Percentiles rank a stretch among this genome's conserved stretches.
Conservation (phyloP, 768 basidiomycete species). For the Lactifluus subvellereus region DNA sequence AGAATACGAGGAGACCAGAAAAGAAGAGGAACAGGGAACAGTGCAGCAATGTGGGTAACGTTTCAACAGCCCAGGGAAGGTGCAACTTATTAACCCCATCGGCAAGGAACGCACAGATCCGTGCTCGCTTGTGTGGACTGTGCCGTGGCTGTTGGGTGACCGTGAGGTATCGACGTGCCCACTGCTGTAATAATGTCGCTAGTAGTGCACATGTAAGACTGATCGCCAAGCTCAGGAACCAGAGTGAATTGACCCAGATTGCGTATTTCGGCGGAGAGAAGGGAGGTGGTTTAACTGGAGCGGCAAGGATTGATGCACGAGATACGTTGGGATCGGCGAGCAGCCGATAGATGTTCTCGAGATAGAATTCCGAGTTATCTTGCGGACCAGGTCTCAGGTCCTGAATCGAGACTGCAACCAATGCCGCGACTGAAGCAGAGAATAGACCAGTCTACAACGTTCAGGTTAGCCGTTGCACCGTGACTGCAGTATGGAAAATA, state of each 20-base stretch:
- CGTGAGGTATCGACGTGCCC: neutral
- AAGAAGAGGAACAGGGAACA: conserved; percentile 7
- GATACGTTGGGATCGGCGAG: neutral
- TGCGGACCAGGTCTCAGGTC: neutral
- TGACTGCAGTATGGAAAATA: no score
- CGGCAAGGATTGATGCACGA: neutral
- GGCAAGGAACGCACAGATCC: neutral
- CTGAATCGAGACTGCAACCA: neutral
- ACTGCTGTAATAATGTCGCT: neutral
- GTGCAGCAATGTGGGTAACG: neutral
- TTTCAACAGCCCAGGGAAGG: neutral
- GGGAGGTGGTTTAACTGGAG: neutral
- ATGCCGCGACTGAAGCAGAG: neutral
- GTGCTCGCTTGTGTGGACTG: neutral
- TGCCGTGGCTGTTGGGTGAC: neutral
- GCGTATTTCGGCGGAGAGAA: neutral
- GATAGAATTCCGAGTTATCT: neutral
- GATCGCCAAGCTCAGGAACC: conserved; percentile 1
- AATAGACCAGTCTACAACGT: neutral
- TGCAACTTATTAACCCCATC: neutral
- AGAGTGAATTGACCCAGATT: conserved; percentile 1
- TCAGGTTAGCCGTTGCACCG: no score
- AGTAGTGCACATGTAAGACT: neutral
- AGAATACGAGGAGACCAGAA: neutral
- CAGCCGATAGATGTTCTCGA: neutral